These are phyloP conservation scores for Suillus luteus DNA, from an alignment of 768 basidiomycete species.

Conservation along the genomic window DNA sequence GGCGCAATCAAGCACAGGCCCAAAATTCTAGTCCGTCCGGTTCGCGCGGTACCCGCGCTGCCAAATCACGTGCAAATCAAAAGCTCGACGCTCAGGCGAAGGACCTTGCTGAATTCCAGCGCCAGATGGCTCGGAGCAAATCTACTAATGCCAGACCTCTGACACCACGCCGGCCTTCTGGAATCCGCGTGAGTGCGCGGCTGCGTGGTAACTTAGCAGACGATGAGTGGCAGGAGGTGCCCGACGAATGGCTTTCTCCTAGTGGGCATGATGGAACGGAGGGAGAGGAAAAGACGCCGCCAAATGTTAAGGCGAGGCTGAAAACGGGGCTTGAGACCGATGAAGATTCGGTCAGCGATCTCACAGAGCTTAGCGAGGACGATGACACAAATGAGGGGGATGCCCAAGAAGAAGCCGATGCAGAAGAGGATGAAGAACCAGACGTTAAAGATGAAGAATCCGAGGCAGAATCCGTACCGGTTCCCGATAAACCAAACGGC, in stretches of 20 bases:
- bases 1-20: slow-evolving; percentile 16
- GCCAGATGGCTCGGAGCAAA: slow-evolving; percentile 35
- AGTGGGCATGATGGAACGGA: slow-evolving; percentile 24
- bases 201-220: slow-evolving; percentile 53
- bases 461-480: slow-evolving; percentile 17
- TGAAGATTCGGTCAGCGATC: slow-evolving; percentile 63
- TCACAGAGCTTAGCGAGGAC: slow-evolving; percentile 72
- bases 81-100: slow-evolving; percentile 70
- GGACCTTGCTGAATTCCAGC: slow-evolving; percentile 63
- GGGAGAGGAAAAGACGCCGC: slow-evolving; percentile 19
- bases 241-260: slow-evolving; percentile 63
- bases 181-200: slow-evolving; percentile 68
- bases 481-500: slow-evolving; percentile 2
- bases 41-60: slow-evolving; percentile 57
- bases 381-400: slow-evolving; percentile 23
- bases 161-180: slow-evolving; percentile 39
- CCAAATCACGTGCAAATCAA: slow-evolving; percentile 71
- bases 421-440: slow-evolving; percentile 16
- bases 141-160: slow-evolving; percentile 19
- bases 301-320: slow-evolving; percentile 15
- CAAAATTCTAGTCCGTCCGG: slow-evolving; percentile 25
- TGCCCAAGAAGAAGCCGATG: slow-evolving; percentile 18
- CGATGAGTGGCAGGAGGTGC: slow-evolving; percentile 79
- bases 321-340: slow-evolving; percentile 67
- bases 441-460: slow-evolving; percentile 29